Percentiles rank a stretch among this genome's conserved stretches.
phyloP scores from a whole-genome alignment of 2,329 filamentous ascomycete genomes.

The Tolypocladium sp. region DNA sequence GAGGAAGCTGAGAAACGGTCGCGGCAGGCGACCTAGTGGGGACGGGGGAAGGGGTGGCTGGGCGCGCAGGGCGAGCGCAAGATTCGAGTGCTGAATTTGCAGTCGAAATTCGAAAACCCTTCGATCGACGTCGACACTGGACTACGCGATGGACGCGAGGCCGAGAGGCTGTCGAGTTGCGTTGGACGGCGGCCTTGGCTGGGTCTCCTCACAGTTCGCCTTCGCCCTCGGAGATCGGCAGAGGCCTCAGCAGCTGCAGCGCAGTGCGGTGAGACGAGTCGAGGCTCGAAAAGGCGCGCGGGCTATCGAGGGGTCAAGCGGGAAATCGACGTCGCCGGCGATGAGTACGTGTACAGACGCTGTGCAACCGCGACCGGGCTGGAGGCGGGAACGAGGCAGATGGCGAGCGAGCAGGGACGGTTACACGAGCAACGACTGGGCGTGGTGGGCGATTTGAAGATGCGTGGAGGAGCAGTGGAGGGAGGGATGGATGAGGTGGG shows the following conservation, averaged over 20 bases:
- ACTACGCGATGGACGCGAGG: not conserved
- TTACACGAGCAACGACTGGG: not conserved
- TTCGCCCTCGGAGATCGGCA: not conserved
- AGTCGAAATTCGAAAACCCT: not conserved
- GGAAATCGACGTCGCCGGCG: not conserved
- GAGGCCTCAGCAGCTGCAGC: not conserved
- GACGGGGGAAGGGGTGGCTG: not conserved
- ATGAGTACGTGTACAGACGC: not conserved
- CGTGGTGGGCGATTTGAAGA: not conserved
- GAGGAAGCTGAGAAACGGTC: not conserved
- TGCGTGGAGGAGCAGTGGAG: not conserved
- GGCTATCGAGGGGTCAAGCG: not conserved
- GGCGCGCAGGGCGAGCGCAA: not conserved
- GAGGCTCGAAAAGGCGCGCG: not conserved
- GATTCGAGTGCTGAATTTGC: not conserved
- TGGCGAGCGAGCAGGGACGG: not conserved
- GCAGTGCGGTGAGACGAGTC: not conserved
- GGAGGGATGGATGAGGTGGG: not conserved
- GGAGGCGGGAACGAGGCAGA: not conserved
- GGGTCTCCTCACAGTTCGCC: not conserved
- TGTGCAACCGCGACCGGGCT: not conserved
- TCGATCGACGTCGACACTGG: not conserved
- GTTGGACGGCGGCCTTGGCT: not conserved
- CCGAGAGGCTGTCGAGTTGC: not conserved
- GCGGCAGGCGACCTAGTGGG: not conserved